Evolutionary conservation across 2,329 filamentous ascomycete species (phyloP).

Genomic region (Mycocentrospora acerina): DNA sequence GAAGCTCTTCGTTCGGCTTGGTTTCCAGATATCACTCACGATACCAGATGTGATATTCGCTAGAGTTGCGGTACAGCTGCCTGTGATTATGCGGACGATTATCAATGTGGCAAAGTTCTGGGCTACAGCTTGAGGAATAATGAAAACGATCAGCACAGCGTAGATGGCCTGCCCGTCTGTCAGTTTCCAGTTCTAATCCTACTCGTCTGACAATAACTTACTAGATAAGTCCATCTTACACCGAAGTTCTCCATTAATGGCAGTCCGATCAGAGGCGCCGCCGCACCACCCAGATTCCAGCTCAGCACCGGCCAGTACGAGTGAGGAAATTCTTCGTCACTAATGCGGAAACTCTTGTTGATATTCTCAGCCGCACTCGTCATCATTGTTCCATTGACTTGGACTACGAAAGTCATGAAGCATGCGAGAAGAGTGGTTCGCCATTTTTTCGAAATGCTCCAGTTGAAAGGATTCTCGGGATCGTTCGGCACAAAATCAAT

Average conservation of each 20-base stretch:
- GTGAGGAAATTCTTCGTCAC: slow-evolving; percentile 42
- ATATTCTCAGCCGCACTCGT: slow-evolving; percentile 39
- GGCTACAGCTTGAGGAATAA: slow-evolving; percentile 47
- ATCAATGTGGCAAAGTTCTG: slow-evolving; percentile 50
- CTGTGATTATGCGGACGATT: slow-evolving; percentile 48
- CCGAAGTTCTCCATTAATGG: slow-evolving; percentile 50
- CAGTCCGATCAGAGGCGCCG: slow-evolving; percentile 44
- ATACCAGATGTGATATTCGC: slow-evolving; percentile 44
- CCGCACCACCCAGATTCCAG: slow-evolving; percentile 47
- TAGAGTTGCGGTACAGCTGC: slow-evolving; percentile 46
- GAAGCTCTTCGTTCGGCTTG: slow-evolving; percentile 43
- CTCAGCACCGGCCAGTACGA: slow-evolving; percentile 45
- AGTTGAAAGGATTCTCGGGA: slow-evolving; percentile 44
- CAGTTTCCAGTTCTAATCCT: slow-evolving; percentile 2
- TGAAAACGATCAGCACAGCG: slow-evolving; percentile 44
- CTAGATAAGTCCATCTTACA: slow-evolving; percentile 48
- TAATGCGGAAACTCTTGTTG: slow-evolving; percentile 43
- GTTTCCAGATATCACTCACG: slow-evolving; percentile 42
- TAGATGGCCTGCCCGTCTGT: slow-evolving; percentile 35
- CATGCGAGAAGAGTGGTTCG: slow-evolving; percentile 45
- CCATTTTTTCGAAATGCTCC: slow-evolving; percentile 46
- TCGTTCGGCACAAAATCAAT: slow-evolving; percentile 25
- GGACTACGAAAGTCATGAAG: slow-evolving; percentile 43
- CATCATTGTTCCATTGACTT: slow-evolving; percentile 37
- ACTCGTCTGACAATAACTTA: no score